These are phyloP conservation scores for Gigaspora rosea DNA, from an alignment of 192 early-diverging fungal species.

Conservation along the genomic window DNA sequence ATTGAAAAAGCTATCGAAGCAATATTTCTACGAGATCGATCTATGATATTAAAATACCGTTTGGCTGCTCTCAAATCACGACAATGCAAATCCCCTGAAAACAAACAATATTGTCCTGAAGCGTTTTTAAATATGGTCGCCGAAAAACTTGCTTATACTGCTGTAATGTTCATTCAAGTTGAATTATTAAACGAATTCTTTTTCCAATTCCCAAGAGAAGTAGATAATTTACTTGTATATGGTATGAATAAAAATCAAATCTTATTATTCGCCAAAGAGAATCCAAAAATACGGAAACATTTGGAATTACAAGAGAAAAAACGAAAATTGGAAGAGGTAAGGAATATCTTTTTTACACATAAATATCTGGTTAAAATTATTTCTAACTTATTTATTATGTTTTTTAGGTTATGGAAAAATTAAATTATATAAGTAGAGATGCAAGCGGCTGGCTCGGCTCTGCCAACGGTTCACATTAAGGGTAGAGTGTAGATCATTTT, in stretches of 20 bases:
- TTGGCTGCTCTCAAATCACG: conserved; percentile 79
- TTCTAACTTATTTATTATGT: conserved; percentile 1
- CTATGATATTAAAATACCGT: conserved; percentile 77
- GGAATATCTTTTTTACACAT: conserved; percentile 9
- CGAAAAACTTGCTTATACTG: conserved; percentile 92
- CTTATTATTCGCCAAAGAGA: conserved; percentile 87
- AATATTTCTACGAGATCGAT: conserved; percentile 74
- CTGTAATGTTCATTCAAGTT: conserved; percentile 97
- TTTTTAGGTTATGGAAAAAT: conserved; percentile 48
- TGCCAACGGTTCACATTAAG: conserved; percentile 10
- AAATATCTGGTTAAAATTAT: neutral
- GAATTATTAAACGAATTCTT: conserved; percentile 98
- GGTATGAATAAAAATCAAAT: conserved; percentile 80
- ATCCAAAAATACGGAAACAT: conserved; percentile 81
- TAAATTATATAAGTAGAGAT: conserved; percentile 59
- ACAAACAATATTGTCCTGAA: conserved; percentile 94
- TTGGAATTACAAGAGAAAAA: conserved; percentile 85
- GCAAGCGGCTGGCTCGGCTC: conserved; percentile 55
- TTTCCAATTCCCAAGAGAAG: conserved; percentile 94
- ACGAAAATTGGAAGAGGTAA: conserved; percentile 80
- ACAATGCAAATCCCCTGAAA: conserved; percentile 76
- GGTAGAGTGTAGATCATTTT: no score
- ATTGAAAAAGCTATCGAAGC: conserved; percentile 80
- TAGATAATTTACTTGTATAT: conserved; percentile 91
- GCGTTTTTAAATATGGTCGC: conserved; percentile 89